These are phyloP conservation scores for Myxozyma kluyveri DNA, from an alignment of 805 yeast genomes.

Conservation along the genomic window DNA sequence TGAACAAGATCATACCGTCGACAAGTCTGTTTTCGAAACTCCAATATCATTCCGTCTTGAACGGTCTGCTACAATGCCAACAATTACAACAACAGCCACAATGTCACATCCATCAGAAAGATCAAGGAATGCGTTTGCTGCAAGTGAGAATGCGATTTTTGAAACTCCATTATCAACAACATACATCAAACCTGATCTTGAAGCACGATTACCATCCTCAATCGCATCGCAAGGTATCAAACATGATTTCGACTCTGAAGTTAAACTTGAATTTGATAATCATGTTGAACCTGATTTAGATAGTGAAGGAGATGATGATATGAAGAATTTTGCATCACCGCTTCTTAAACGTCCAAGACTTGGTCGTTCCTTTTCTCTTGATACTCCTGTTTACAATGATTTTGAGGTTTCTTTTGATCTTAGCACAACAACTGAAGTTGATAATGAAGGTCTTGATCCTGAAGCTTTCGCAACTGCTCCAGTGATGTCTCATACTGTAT, in stretches of 20 bases:
- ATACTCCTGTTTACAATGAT: not conserved
- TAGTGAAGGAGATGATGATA: not conserved
- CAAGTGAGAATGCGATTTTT: too few species aligned
- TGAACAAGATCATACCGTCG: not conserved
- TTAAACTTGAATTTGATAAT: not conserved
- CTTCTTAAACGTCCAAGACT: not conserved
- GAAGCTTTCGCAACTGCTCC: slow-evolving; percentile 2
- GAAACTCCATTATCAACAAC: not conserved
- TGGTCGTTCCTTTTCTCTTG: not conserved
- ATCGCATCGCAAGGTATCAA: too few species aligned
- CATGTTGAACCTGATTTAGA: not conserved
- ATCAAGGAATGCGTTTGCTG: not conserved
- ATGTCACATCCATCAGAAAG: not conserved
- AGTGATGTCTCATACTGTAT: slow-evolving; percentile 14
- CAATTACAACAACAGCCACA: not conserved
- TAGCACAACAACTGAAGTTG: slow-evolving; percentile 1
- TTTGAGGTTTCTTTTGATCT: not conserved
- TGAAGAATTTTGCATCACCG: not conserved
- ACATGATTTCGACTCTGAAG: too few species aligned
- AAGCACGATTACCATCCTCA: too few species aligned
- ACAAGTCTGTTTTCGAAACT: not conserved
- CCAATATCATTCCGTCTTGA: not conserved
- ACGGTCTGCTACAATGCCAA: too few species aligned
- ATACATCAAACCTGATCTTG: too few species aligned
- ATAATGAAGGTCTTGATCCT: not conserved